A percentile compares a stretch with the other conserved stretches of the same genome.
Evolutionary conservation across 1,139 yeast species (phyloP).

Genomic region (Debaryomycetaceae sp.): DNA sequence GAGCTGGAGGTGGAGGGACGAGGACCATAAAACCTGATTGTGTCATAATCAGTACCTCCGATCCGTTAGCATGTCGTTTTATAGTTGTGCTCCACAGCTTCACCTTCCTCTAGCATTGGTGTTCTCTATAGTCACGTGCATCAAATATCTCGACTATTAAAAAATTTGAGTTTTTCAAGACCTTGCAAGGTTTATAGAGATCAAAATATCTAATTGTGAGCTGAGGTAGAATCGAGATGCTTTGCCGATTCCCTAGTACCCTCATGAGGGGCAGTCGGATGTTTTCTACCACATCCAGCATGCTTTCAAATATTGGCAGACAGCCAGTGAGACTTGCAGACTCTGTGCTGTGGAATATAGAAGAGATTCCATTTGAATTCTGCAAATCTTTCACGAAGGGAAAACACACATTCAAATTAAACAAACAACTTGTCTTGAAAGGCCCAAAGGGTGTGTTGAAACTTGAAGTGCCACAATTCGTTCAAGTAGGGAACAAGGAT

Average conservation of each 20-base stretch:
- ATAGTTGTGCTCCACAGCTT: too few species aligned
- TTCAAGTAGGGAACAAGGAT: slow-evolving; percentile 35
- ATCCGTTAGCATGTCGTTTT: too few species aligned
- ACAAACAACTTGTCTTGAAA: slow-evolving; percentile 58
- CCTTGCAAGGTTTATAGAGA: neutral
- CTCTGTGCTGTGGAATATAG: slow-evolving; percentile 31
- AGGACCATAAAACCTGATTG: too few species aligned
- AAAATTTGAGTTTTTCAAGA: neutral
- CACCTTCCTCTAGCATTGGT: too few species aligned
- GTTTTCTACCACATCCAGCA: slow-evolving; percentile 24
- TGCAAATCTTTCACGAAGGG: slow-evolving; percentile 68
- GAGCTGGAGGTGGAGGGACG: too few species aligned
- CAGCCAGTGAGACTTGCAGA: slow-evolving; percentile 33
- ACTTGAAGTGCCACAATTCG: slow-evolving; percentile 70
- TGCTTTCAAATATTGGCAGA: slow-evolving; percentile 40
- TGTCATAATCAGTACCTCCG: too few species aligned
- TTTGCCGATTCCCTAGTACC: neutral
- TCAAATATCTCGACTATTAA: neutral
- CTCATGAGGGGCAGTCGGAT: slow-evolving; percentile 7
- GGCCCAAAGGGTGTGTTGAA: slow-evolving; percentile 80
- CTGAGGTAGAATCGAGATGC: neutral
- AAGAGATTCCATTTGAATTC: slow-evolving; percentile 40
- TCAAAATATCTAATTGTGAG: neutral
- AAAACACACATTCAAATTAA: slow-evolving; percentile 52
- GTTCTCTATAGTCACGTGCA: neutral